A percentile compares a stretch with the other conserved stretches of the same genome.
These are phyloP conservation scores for Candida sp. DNA, from an alignment of 1,139 yeast species.

Conservation along the genomic window DNA sequence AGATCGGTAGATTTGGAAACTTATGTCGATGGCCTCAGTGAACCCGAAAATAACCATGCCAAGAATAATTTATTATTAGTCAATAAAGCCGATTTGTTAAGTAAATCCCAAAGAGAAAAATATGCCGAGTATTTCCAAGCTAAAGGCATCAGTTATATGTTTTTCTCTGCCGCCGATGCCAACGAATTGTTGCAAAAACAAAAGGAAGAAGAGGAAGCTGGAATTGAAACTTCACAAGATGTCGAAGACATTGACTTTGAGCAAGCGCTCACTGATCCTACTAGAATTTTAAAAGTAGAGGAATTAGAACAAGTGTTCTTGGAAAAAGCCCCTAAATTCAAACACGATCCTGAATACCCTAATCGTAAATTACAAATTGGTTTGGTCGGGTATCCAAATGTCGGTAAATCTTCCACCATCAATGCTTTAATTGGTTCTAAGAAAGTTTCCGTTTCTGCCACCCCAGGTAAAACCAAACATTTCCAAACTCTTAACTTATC, in stretches of 20 bases:
- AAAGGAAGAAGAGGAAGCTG: conserved; percentile 30
- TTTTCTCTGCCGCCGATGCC: conserved; percentile 89
- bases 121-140: conserved; percentile 86
- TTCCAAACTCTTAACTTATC: conserved; percentile 93
- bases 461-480: conserved; percentile 99
- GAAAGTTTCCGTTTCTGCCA: conserved; percentile 94
- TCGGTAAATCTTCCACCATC: conserved; percentile 95
- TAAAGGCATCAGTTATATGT: conserved; percentile 76
- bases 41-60: conserved; percentile 42
- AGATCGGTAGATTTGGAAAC: conserved; percentile 85
- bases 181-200: conserved; percentile 66
- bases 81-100: conserved; percentile 90
- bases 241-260: conserved; percentile 12
- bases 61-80: conserved; percentile 82
- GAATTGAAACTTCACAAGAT: conserved; percentile 13
- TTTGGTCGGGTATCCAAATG: conserved; percentile 94
- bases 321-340: conserved; percentile 73
- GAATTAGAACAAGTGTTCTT: conserved; percentile 82
- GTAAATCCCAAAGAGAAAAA: conserved; percentile 66
- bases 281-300: conserved; percentile 74
- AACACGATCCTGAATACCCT: conserved; percentile 49
- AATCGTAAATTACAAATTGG: conserved; percentile 83
- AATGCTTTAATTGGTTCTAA: conserved; percentile 95
- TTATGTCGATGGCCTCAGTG: conserved; percentile 70
- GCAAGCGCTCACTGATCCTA: conserved; percentile 20